Conservation (phyloP, 1,284 basidiomycete genomes). For the Melampsora americana region DNA sequence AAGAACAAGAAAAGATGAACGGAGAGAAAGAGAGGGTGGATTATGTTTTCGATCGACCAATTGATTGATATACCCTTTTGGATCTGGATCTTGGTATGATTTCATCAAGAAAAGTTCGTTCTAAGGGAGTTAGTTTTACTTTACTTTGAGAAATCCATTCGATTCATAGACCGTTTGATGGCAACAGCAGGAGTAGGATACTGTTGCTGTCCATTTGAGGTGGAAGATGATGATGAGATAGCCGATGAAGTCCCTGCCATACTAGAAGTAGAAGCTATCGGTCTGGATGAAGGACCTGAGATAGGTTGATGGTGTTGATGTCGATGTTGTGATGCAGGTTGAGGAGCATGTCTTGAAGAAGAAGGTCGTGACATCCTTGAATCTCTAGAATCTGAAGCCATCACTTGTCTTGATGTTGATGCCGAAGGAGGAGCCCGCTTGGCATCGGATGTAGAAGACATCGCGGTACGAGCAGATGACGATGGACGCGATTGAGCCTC, state of each 20-base stretch:
- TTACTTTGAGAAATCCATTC: neutral
- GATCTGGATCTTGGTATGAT: too few relatives aligned
- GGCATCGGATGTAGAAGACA: too few relatives aligned
- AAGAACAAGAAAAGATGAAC: too few relatives aligned
- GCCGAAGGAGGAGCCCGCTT: too few relatives aligned
- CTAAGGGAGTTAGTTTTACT: neutral
- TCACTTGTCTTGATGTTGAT: too few relatives aligned
- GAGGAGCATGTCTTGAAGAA: neutral
- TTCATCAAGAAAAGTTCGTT: too few relatives aligned
- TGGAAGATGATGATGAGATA: neutral
- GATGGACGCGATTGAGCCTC: too few relatives aligned
- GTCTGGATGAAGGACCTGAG: neutral
- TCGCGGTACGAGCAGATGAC: too few relatives aligned
- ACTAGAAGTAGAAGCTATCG: neutral
- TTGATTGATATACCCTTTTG: too few relatives aligned
- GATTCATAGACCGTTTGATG: neutral
- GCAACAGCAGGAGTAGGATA: neutral
- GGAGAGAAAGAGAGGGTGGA: too few relatives aligned
- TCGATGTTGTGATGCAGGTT: neutral
- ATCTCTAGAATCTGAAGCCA: neutral
- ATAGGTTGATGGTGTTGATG: neutral
- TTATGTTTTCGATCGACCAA: too few relatives aligned
- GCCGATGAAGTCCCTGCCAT: neutral
- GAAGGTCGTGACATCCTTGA: neutral
- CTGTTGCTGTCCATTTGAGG: neutral